Conservation (phyloP, 2,329 filamentous ascomycete species). For the Aquanectria penicillioides region DNA sequence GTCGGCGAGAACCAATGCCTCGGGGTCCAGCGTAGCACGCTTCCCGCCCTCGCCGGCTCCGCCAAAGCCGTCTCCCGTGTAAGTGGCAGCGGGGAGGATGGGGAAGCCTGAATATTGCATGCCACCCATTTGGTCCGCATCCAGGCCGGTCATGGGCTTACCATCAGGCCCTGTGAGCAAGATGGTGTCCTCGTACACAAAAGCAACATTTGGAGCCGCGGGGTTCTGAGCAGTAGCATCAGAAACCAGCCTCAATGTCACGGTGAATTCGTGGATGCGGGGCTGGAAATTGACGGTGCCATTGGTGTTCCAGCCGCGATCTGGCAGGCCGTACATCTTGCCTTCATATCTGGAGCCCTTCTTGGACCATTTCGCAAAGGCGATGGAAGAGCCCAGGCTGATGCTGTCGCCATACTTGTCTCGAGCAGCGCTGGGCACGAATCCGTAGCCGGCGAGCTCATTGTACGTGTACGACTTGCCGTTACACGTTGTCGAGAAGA, state of each 20-base stretch:
- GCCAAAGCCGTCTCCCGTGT: slow-evolving; percentile 75
- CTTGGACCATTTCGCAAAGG: slow-evolving; percentile 70
- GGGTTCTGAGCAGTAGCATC: slow-evolving; percentile 63
- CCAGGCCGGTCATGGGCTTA: slow-evolving; percentile 70
- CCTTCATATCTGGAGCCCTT: slow-evolving; percentile 65
- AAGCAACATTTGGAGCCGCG: slow-evolving; percentile 67
- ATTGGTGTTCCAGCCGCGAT: slow-evolving; percentile 79
- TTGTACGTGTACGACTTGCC: slow-evolving; percentile 73
- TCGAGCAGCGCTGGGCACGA: slow-evolving; percentile 63
- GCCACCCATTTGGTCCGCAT: slow-evolving; percentile 65
- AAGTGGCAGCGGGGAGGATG: slow-evolving; percentile 70
- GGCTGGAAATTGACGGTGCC: slow-evolving; percentile 75
- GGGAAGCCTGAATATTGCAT: slow-evolving; percentile 68
- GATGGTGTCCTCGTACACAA: slow-evolving; percentile 72
- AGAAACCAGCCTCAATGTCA: slow-evolving; percentile 65
- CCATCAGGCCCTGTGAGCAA: slow-evolving; percentile 72
- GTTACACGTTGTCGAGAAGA: slow-evolving; percentile 57
- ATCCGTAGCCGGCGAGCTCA: slow-evolving; percentile 73
- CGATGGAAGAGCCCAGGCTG: slow-evolving; percentile 72
- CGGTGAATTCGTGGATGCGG: slow-evolving; percentile 73
- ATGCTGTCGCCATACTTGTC: slow-evolving; percentile 78
- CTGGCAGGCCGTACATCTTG: slow-evolving; percentile 70
- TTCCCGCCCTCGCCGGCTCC: slow-evolving; percentile 66
- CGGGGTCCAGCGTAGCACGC: slow-evolving; percentile 70
- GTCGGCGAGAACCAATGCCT: slow-evolving; percentile 70